Evolutionary conservation across 371 early-diverging fungal genomes (phyloP).

Genomic region (Circinella minor): DNA sequence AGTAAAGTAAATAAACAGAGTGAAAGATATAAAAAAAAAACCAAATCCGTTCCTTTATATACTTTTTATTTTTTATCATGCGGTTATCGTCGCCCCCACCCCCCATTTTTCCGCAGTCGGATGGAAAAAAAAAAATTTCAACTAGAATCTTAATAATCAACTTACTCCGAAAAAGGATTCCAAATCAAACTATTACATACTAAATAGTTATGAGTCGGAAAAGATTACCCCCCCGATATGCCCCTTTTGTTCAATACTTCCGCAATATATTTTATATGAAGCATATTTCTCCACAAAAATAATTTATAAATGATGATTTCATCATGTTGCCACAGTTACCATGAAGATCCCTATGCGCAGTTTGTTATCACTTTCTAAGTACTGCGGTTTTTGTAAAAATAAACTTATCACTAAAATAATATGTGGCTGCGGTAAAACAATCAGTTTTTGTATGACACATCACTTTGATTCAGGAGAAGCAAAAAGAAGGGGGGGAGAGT

Average conservation of each 20-base stretch:
- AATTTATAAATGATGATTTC: too few species aligned
- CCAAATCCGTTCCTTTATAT: slow-evolving; percentile 7
- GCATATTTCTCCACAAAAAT: too few species aligned
- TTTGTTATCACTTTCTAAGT: not conserved
- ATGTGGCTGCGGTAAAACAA: slow-evolving; percentile 1
- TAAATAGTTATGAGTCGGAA: too few species aligned
- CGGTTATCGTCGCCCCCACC: not conserved
- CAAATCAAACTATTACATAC: too few species aligned
- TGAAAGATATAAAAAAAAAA: not conserved
- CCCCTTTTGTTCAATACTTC: not conserved
- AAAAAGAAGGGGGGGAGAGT: not conserved
- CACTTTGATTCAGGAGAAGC: too few species aligned
- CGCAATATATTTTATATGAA: too few species aligned
- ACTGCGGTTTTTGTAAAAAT: not conserved
- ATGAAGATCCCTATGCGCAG: not conserved
- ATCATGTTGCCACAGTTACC: not conserved
- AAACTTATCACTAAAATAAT: not conserved
- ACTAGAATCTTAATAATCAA: not conserved
- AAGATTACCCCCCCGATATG: not conserved
- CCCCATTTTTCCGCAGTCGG: not conserved
- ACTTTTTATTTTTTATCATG: not conserved
- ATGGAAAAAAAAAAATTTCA: too few species aligned
- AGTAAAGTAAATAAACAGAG: not conserved
- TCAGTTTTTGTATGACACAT: too few species aligned
- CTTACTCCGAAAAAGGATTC: not conserved